A percentile compares a stretch with the other conserved stretches of the same genome.
phyloP scores from a whole-genome alignment of 805 yeast genomes.

The Hanseniaspora lachancei region DNA sequence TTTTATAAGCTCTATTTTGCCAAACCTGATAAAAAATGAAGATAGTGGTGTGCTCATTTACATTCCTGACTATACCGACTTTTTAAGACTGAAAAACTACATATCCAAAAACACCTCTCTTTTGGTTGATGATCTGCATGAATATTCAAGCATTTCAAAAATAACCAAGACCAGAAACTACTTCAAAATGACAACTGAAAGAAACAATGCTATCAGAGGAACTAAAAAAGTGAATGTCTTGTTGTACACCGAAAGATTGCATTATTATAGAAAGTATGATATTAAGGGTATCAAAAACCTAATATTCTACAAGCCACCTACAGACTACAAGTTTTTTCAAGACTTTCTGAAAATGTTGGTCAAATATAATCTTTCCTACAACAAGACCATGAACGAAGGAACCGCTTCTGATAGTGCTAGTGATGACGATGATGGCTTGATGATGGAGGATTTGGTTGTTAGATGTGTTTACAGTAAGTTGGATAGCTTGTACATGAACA shows the following conservation, averaged over 20 bases:
- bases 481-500: slow-evolving; percentile 67
- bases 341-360: slow-evolving; percentile 65
- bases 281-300: slow-evolving; percentile 73
- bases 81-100: slow-evolving; percentile 61
- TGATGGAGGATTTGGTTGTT: slow-evolving; percentile 22
- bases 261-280: slow-evolving; percentile 77
- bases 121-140: slow-evolving; percentile 62
- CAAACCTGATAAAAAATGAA: slow-evolving; percentile 45
- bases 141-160: slow-evolving; percentile 64
- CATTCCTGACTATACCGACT: slow-evolving; percentile 80
- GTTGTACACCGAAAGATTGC: slow-evolving; percentile 88
- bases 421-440: slow-evolving; percentile 21
- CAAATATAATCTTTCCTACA: slow-evolving; percentile 36
- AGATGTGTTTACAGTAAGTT: slow-evolving; percentile 60
- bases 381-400: slow-evolving; percentile 43
- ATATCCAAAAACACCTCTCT: slow-evolving; percentile 42
- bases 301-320: slow-evolving; percentile 70
- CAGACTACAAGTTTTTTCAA: slow-evolving; percentile 69
- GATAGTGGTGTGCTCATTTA: slow-evolving; percentile 68
- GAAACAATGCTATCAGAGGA: not conserved
- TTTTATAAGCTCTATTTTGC: slow-evolving; percentile 61
- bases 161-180: slow-evolving; percentile 55
- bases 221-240: slow-evolving; percentile 45
- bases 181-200: slow-evolving; percentile 29
- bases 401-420: slow-evolving; percentile 19